Conservation (phyloP, 768 basidiomycete genomes). For the Suillus weaverae region DNA sequence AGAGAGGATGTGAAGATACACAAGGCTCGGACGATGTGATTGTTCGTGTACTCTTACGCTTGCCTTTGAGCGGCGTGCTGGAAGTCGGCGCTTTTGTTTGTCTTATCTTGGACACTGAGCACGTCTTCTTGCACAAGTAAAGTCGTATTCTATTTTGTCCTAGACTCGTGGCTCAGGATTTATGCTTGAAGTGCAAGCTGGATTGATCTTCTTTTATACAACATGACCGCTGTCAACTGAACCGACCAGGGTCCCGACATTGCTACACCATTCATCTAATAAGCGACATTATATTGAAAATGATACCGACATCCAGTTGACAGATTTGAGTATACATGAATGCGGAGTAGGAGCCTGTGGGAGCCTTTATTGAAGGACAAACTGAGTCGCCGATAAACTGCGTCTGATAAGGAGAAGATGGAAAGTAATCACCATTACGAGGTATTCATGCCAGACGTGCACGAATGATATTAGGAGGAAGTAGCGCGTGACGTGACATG, state of each 20-base stretch:
- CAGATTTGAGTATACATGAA: not conserved
- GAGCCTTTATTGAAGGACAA: not conserved
- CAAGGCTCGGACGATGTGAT: conserved; percentile 51
- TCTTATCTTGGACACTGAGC: not conserved
- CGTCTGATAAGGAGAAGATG: not conserved
- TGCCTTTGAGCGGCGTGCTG: not conserved
- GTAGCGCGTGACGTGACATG: not conserved
- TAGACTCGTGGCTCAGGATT: not conserved
- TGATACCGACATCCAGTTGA: not conserved
- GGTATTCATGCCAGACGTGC: no score
- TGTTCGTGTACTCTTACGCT: not conserved
- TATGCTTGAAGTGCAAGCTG: not conserved
- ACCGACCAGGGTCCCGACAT: not conserved
- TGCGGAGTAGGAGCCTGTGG: not conserved
- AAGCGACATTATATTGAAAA: not conserved
- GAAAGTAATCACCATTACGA: not conserved
- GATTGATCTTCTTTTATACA: not conserved
- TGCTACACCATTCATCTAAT: not conserved
- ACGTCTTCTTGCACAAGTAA: not conserved
- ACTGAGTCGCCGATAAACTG: not conserved
- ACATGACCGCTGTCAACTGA: not conserved
- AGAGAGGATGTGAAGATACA: conserved; percentile 88
- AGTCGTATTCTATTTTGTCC: not conserved
- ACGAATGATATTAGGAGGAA: not conserved
- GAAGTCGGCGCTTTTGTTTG: not conserved